Conservation (phyloP, 306 rosid genomes). For the Carpinus fangiana region DNA sequence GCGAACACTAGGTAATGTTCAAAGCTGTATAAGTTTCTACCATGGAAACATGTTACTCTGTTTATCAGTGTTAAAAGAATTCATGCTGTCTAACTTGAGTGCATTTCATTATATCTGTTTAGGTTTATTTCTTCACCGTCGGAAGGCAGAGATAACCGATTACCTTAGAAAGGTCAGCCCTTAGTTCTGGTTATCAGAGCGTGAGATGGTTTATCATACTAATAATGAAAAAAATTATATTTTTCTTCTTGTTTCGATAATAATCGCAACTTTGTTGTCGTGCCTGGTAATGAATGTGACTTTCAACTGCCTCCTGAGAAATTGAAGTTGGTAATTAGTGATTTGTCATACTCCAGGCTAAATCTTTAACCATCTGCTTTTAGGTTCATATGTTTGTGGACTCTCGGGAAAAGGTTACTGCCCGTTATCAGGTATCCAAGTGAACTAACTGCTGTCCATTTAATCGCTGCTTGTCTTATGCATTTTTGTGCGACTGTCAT, state of each 20-base stretch:
- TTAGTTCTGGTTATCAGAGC: conserved; percentile 20
- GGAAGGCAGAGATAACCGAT: conserved; percentile 69
- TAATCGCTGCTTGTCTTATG: not conserved
- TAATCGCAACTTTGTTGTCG: not conserved
- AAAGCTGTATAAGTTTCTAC: conserved; percentile 23
- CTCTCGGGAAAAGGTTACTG: conserved; percentile 87
- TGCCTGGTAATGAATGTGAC: not conserved
- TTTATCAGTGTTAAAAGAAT: conserved; percentile 19
- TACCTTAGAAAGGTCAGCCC: conserved; percentile 61
- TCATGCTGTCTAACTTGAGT: conserved; percentile 4
- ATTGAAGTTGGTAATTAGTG: conserved; percentile 10
- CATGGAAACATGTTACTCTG: conserved; percentile 14
- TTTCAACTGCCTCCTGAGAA: not conserved
- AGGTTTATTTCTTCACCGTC: conserved; percentile 95
- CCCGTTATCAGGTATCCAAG: conserved; percentile 81
- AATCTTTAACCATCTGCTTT: conserved; percentile 14
- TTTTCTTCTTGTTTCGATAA: conserved; percentile 2
- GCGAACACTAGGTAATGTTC: conserved; percentile 77
- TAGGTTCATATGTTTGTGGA: conserved; percentile 89
- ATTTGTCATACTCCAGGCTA: conserved; percentile 7
- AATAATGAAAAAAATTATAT: conserved; percentile 1
- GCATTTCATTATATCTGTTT: conserved; percentile 32
- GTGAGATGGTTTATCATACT: conserved; percentile 23
- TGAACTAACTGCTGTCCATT: conserved; percentile 19
- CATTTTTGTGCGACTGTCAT: not conserved